Conservation (phyloP, 2,329 filamentous ascomycete species). For the Talaromyces sp. region DNA sequence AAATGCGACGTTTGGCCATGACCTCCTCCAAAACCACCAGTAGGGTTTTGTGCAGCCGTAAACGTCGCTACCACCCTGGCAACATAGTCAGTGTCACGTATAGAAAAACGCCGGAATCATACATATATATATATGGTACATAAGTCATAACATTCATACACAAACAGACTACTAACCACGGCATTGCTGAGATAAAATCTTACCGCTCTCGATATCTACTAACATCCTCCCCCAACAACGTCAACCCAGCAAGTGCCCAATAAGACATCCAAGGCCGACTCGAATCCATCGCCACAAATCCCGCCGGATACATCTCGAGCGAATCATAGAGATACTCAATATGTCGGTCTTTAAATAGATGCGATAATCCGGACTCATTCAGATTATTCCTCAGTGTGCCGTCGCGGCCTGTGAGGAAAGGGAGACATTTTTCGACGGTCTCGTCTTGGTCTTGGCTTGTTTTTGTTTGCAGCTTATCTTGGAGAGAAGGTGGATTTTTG, state of each 20-base stretch:
- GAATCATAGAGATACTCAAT: slow-evolving; percentile 45
- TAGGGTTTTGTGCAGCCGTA: slow-evolving; percentile 70
- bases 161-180: not conserved
- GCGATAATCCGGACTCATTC: slow-evolving; percentile 70
- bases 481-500: slow-evolving; percentile 53
- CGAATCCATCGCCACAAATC: slow-evolving; percentile 72
- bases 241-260: slow-evolving; percentile 76
- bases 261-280: slow-evolving; percentile 92
- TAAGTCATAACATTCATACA: not conserved
- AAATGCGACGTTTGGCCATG: slow-evolving; percentile 84
- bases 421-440: slow-evolving; percentile 64
- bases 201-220: slow-evolving; percentile 59
- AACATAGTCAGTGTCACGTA: slow-evolving; percentile 12
- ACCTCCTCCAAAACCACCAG: slow-evolving; percentile 89
- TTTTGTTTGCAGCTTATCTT: slow-evolving; percentile 61
- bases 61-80: slow-evolving; percentile 65
- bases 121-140: not conserved
- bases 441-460: slow-evolving; percentile 64
- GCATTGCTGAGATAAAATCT: slow-evolving; percentile 18
- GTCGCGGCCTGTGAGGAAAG: slow-evolving; percentile 54
- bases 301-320: slow-evolving; percentile 58
- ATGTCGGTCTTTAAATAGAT: slow-evolving; percentile 61
- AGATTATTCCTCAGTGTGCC: slow-evolving; percentile 48
- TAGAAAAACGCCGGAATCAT: too few relatives aligned
- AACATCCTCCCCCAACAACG: slow-evolving; percentile 69